Conservation (phyloP, 176 grass and related monocot species). For the Phoenix roebelenii region DNA sequence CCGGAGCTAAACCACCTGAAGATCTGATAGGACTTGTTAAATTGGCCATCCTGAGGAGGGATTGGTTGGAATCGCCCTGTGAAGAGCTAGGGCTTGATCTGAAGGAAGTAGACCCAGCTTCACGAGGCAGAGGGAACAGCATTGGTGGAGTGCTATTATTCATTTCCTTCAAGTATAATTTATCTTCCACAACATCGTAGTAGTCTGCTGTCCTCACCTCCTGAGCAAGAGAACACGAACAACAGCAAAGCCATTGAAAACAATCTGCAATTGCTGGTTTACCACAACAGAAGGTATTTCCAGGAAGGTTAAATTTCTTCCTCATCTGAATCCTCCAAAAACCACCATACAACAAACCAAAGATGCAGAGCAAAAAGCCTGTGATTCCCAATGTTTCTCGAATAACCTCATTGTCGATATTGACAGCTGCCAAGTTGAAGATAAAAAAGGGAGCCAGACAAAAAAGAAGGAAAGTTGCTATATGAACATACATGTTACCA, state of each 20-base stretch:
- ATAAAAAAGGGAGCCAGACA: conserved; percentile 80
- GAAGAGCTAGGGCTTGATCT: conserved; percentile 8
- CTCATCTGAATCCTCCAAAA: conserved; percentile 94
- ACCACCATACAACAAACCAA: conserved; percentile 68
- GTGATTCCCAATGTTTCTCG: conserved; percentile 37
- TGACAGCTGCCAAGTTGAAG: conserved; percentile 69
- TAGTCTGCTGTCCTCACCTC: conserved; percentile 66
- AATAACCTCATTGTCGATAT: conserved; percentile 40
- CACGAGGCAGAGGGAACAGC: neutral
- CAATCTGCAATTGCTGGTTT: conserved; percentile 42
- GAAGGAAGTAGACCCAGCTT: conserved; percentile 3
- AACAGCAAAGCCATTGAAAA: conserved; percentile 57
- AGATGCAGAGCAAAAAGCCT: conserved; percentile 43
- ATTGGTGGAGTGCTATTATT: neutral
- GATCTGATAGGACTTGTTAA: conserved; percentile 1
- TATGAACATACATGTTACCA: conserved; percentile 74
- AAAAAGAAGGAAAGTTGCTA: conserved; percentile 59
- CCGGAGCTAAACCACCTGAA: neutral
- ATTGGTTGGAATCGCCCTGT: neutral
- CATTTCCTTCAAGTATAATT: conserved; percentile 12
- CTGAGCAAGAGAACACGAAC: conserved; percentile 52
- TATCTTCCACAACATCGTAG: conserved; percentile 43
- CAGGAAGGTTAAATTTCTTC: conserved; percentile 47
- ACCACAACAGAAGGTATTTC: conserved; percentile 35
- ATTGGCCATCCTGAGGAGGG: conserved; percentile 7